These are phyloP conservation scores for Dalbergia cochinchinensis DNA, from an alignment of 306 rosid species.

Conservation along the genomic window DNA sequence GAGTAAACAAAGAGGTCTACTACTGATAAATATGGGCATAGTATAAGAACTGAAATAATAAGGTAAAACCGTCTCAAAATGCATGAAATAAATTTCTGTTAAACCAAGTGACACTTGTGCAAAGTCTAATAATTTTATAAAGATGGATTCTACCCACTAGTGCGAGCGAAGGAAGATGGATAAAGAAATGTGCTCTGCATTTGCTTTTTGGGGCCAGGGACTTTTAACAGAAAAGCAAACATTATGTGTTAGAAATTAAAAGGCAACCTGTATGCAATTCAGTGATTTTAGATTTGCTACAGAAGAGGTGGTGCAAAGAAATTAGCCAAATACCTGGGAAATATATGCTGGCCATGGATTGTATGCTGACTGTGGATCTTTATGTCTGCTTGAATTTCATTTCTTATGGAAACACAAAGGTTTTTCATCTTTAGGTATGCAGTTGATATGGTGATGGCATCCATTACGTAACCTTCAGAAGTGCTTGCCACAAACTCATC, in stretches of 20 bases:
- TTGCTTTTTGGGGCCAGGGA: conserved; percentile 2
- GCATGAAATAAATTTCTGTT: conserved; percentile 21
- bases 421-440: conserved; percentile 93
- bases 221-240: conserved; percentile 1
- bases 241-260: background rate
- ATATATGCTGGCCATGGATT: conserved; percentile 74
- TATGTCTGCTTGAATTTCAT: conserved; percentile 92
- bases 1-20: background rate
- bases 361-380: conserved; percentile 82
- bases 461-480: conserved; percentile 77
- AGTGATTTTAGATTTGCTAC: conserved; percentile 17
- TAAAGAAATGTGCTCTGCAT: background rate
- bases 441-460: conserved; percentile 80
- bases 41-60: conserved; percentile 13
- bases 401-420: conserved; percentile 70
- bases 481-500: conserved; percentile 90
- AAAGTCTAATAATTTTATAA: conserved; percentile 8
- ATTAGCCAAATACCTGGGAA: conserved; percentile 78
- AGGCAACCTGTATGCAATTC: conserved; percentile 5
- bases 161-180: background rate
- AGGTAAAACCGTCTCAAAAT: background rate
- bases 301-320: conserved; percentile 9
- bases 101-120: conserved; percentile 11
- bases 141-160: background rate
- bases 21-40: background rate